Evolutionary conservation across 345 rosid species (phyloP), one percentile per base, ranked within the genome.

Genomic region (Triadica sebifera): DNA sequence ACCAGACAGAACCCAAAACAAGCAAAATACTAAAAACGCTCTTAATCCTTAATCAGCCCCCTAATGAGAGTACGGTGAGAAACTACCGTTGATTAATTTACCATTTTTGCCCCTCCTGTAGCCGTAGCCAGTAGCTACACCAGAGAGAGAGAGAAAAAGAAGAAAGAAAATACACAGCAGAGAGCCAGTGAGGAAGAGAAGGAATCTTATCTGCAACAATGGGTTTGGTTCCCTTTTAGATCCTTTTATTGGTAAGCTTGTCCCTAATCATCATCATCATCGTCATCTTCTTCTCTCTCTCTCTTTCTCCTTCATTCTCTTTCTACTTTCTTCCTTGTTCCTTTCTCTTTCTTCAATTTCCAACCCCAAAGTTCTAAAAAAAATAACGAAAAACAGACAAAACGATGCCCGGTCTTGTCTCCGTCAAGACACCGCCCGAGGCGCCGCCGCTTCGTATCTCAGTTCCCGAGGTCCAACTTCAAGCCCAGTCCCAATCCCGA

Each of bases 321-420:
- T 29, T 8, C 38, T 70, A 5, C 49, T 51, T 51, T 20, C 37
- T 20, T 67, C 37, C 22, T 38, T 56, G 1, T 38, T 49, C 17
- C 11, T n/a, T 25, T 4, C 46, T 3, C 45, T 20, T 34, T 17
- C 37, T 57, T 47, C 46, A 24, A 12, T 62, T 45, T 51, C 69
- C 45, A 16, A 19, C 34, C 57, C 43, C 47, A 0, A n/a, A 29
- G 34, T 29, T 29, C 34, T 29, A 29, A 29, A 29, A 29, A 29
- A 29, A 29, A 29, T 29, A 29, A 2, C 1, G 34, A n/a, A n/a
- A n/a, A n/a, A n/a, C n/a, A 41, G 16, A 46, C 65, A 67, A 73
- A 72, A 63, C 82, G 71, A 93, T 96, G 99, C 99, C 99, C 37
- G 97, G 97, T 66, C 88, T 91, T 52, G 96, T 88, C 17, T 90